Evolutionary conservation across 2,329 filamentous ascomycete species (phyloP).

Genomic region (Podosphaera fusca): DNA sequence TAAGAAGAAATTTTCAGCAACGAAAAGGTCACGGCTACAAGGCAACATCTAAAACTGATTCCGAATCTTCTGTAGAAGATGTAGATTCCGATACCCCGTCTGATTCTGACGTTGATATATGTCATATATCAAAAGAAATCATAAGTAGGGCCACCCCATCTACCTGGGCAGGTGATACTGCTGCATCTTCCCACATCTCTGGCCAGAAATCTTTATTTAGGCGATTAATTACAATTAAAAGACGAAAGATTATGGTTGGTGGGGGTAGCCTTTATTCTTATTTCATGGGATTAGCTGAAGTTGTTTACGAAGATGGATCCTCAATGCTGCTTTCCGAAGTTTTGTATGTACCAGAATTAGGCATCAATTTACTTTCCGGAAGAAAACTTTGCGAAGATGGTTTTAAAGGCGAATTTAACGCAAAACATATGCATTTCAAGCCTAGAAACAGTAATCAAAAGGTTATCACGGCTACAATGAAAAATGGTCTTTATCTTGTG

Average conservation of each 20-base stretch:
- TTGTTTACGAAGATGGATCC: background rate
- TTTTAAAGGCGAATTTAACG: background rate
- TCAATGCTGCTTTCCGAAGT: background rate
- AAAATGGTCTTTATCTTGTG: background rate
- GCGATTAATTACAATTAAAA: background rate
- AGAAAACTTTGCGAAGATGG: background rate
- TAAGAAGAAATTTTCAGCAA: too few species aligned
- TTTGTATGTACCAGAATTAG: background rate
- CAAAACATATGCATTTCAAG: background rate
- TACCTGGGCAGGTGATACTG: too few species aligned
- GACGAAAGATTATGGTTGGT: background rate
- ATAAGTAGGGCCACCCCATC: too few species aligned
- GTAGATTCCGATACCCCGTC: too few species aligned
- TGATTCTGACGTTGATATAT: too few species aligned
- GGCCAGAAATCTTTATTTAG: background rate
- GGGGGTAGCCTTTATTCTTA: background rate
- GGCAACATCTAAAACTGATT: too few species aligned
- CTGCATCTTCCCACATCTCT: too few species aligned
- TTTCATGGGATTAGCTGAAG: background rate
- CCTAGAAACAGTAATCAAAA: background rate
- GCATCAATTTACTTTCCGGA: background rate
- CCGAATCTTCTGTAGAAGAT: too few species aligned
- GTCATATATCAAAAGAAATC: too few species aligned
- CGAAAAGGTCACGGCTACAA: too few species aligned
- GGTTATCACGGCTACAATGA: background rate